Evolutionary conservation across 108 stramenopile species (phyloP).

Genomic region (Cyclotella baltica): DNA sequence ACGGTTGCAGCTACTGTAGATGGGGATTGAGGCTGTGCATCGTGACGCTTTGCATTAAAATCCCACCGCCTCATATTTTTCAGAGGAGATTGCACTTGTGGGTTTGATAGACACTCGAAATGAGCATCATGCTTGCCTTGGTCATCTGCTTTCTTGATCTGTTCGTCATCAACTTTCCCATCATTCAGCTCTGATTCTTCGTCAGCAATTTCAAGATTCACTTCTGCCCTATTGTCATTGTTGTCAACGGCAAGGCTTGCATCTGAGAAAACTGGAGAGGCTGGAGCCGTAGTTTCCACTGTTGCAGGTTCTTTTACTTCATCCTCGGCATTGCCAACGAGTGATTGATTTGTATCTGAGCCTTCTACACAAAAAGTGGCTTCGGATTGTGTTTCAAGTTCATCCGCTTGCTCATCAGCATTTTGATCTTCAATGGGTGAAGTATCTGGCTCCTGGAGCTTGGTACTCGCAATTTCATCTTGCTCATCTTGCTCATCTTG

Average conservation of each 20-base stretch:
- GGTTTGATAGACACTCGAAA: too few species aligned
- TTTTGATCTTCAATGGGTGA: background rate
- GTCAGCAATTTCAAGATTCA: background rate
- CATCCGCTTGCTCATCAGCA: background rate
- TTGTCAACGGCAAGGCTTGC: background rate
- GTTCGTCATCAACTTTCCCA: too few species aligned
- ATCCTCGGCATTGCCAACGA: background rate
- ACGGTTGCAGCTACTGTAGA: conserved; percentile 46
- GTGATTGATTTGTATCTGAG: background rate
- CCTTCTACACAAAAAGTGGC: background rate
- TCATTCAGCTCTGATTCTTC: too few species aligned
- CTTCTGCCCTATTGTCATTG: background rate
- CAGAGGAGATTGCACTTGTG: background rate
- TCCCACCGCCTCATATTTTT: background rate
- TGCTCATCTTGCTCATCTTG: background rate
- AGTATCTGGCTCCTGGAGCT: background rate
- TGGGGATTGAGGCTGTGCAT: conserved; percentile 17
- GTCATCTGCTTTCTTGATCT: too few species aligned
- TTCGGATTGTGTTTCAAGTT: background rate
- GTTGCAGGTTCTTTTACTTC: background rate
- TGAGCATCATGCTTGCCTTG: too few species aligned
- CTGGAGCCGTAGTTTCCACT: background rate
- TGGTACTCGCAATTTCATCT: background rate
- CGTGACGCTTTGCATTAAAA: background rate
- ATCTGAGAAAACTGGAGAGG: conserved; percentile 3